Percentiles rank a stretch among this genome's conserved stretches.
Evolutionary conservation across 1,284 basidiomycete species (phyloP).

Genomic region (Apiotrichum brassicae): DNA sequence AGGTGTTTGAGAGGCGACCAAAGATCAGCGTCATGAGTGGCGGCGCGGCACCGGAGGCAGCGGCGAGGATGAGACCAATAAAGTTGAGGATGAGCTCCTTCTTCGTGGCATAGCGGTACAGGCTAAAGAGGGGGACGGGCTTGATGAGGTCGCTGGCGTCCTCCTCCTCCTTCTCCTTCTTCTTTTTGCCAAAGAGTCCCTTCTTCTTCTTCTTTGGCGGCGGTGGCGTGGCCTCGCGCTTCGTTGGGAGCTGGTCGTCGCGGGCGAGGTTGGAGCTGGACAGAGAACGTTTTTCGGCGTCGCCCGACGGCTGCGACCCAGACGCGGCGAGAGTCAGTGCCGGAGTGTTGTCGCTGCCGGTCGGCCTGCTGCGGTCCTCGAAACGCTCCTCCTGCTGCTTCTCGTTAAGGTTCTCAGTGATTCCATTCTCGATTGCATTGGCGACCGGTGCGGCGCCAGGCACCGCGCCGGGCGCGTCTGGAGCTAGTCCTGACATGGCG

Average conservation of each 20-base stretch:
- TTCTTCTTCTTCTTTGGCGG: constrained; percentile 4
- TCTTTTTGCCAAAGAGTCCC: constrained; percentile 9
- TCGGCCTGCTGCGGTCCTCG: no score
- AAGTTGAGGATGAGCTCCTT: constrained; percentile 36
- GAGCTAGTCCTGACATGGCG: no score
- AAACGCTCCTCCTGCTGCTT: background rate
- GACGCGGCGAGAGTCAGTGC: background rate
- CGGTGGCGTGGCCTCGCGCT: background rate
- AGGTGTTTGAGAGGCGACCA: constrained; percentile 41
- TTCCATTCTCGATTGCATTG: no score
- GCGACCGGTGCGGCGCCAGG: no score
- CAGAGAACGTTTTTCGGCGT: background rate
- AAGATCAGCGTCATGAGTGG: constrained; percentile 47
- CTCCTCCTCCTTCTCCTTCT: constrained; percentile 5
- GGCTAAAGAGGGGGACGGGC: constrained; percentile 31
- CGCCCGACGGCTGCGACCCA: background rate
- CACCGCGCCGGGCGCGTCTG: no score
- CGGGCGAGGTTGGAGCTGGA: background rate
- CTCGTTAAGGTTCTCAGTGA: no score
- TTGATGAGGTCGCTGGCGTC: constrained; percentile 4
- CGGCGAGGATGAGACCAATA: constrained; percentile 40
- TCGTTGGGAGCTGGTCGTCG: background rate
- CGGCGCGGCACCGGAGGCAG: constrained; percentile 40
- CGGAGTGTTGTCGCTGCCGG: background rate
- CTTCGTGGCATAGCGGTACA: constrained; percentile 40